Evolutionary conservation across 805 yeast species (phyloP), one percentile per base, ranked within the genome.

Genomic region (Ogataea ramenticola): DNA sequence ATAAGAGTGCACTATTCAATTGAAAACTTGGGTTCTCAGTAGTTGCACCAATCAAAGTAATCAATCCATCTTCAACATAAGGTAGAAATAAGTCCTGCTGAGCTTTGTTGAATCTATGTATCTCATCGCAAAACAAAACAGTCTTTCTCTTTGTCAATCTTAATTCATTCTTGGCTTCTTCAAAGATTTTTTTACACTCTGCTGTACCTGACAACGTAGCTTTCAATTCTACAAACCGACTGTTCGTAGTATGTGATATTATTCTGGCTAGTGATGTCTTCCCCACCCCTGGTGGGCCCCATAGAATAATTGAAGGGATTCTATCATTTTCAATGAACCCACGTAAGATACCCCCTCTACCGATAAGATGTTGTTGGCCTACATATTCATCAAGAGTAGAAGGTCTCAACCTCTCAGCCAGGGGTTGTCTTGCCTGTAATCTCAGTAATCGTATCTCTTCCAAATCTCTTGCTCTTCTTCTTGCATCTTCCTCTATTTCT

Each of bases 231-330:
- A 86, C 71, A 57, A 88, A 80, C 38, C 80, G 68, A 21, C 20
- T 5, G 37, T 70, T 67, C 2, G 78, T 65, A n/a, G 69, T 64
- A 15, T 64, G 56, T 0, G 89, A 81, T n/a, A 85, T 63, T 31
- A 82, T 73, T 35, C 74, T 52, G 3, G 68, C 68, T 24, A 93
- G 58, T 0, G 96, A 83, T 0, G 99, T 93, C 58, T 93, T 93
- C 71, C 93, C 91, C 3, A 88, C 90, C 0, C 99, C 99, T 2
- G 97, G 95, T 1, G 96, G 96, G 0, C 99, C 99, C 86, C 93
- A 85, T 5, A 93, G 65, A 2, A 93, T 79, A 79, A 93, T 72
- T 0, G 96, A 88, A 1, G 97, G 97, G 8, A 86, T 67, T 39
- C 71, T 67, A n/a, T 82, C 77, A 62, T 74, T 64, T 32, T 73